phyloP scores from a whole-genome alignment of 371 early-diverging fungal species.

The Sporodiniella umbellata region DNA sequence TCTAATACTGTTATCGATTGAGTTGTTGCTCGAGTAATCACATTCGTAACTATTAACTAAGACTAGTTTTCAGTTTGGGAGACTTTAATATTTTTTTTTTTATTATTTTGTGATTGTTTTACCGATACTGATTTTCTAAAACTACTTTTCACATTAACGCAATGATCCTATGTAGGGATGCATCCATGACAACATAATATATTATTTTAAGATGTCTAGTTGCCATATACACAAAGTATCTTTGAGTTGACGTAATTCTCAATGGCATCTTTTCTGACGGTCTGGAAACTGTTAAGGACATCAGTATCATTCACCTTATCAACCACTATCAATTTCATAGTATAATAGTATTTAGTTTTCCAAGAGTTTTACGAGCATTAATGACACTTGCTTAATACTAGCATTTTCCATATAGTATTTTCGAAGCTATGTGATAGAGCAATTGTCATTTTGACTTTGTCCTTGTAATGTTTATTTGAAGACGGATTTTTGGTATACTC shows the following conservation, averaged over 20 bases:
- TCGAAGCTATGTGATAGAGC: constrained; percentile 1
- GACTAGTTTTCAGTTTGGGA: not conserved
- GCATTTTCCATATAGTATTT: constrained; percentile 3
- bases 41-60: not conserved
- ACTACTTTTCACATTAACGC: not conserved
- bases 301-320: constrained; percentile 6
- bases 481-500: constrained; percentile 10
- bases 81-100: not conserved
- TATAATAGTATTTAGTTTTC: constrained; percentile 7
- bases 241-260: not conserved
- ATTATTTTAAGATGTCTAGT: not conserved
- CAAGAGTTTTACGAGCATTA: constrained; percentile 8
- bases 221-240: not conserved
- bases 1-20: not conserved
- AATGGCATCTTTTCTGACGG: constrained; percentile 1
- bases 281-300: not conserved
- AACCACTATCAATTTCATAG: constrained; percentile 4
- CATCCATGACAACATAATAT: not conserved
- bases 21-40: too few relatives aligned
- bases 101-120: constrained; percentile 1
- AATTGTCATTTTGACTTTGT: constrained; percentile 3
- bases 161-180: constrained; percentile 2
- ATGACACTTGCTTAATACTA: constrained; percentile 5
- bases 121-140: not conserved
- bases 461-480: constrained; percentile 8